A percentile compares a stretch with the other conserved stretches of the same genome.
These are phyloP conservation scores for Teunomyces gatunensis DNA, from an alignment of 805 yeast species.

Conservation along the genomic window DNA sequence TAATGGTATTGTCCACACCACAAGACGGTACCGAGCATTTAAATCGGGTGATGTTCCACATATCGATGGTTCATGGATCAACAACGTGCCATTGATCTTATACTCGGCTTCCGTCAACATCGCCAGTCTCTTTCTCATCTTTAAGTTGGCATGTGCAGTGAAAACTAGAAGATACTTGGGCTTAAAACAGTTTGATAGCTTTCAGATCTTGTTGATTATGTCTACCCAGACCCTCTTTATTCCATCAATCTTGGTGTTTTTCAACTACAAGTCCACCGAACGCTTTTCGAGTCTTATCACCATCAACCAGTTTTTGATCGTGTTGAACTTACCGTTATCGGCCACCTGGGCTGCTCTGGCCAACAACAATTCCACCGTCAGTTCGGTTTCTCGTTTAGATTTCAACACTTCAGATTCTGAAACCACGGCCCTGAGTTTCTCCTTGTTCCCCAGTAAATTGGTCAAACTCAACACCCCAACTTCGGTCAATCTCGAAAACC, in stretches of 20 bases:
- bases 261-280: slow-evolving; percentile 39
- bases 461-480: slow-evolving; percentile 5
- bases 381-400: not conserved
- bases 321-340: slow-evolving; percentile 74
- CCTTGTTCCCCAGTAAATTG: slow-evolving; percentile 13
- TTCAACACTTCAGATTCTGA: not conserved
- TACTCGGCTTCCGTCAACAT: slow-evolving; percentile 68
- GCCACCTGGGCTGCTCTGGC: slow-evolving; percentile 85
- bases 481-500: not conserved
- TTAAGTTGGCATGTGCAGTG: slow-evolving; percentile 69
- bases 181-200: slow-evolving; percentile 73
- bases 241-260: slow-evolving; percentile 68
- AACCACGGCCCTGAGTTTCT: not conserved
- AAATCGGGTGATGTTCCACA: not conserved
- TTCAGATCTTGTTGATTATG: slow-evolving; percentile 80
- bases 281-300: slow-evolving; percentile 42
- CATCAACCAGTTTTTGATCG: slow-evolving; percentile 59
- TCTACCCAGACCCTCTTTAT: slow-evolving; percentile 75
- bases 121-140: slow-evolving; percentile 56
- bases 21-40: slow-evolving; percentile 24
- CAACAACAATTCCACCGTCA: slow-evolving; percentile 39
- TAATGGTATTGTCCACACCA: slow-evolving; percentile 45
- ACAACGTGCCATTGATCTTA: slow-evolving; percentile 55
- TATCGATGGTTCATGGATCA: slow-evolving; percentile 28
- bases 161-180: slow-evolving; percentile 75